These are phyloP conservation scores for Hygrophorus pudorinus DNA, from an alignment of 768 basidiomycete species.

Conservation along the genomic window DNA sequence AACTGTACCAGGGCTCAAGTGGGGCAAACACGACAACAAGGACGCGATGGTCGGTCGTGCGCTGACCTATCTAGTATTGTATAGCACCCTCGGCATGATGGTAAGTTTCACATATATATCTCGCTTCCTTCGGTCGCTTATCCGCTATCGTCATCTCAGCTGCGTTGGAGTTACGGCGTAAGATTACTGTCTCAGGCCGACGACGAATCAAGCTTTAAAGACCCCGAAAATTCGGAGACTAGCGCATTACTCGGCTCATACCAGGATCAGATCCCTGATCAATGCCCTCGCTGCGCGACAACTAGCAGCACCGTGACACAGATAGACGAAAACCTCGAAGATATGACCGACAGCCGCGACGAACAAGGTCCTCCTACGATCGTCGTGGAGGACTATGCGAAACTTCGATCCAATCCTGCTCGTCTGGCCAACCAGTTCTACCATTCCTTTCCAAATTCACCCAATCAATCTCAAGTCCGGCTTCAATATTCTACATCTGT, in stretches of 20 bases:
- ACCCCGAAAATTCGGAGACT: conserved; percentile 18
- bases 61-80: conserved; percentile 81
- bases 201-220: conserved; percentile 16
- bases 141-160: conserved; percentile 24
- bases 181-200: conserved; percentile 69
- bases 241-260: conserved; percentile 26
- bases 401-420: conserved; percentile 11
- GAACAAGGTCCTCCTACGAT: conserved; percentile 2
- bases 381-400: conserved; percentile 1
- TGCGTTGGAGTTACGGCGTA: conserved; percentile 94
- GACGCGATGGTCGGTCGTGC: conserved; percentile 90
- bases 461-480: conserved; percentile 27
- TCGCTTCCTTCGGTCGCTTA: background rate
- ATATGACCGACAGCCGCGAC: conserved; percentile 4
- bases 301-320: background rate
- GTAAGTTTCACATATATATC: conserved; percentile 33
- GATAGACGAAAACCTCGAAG: background rate
- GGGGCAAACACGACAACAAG: conserved; percentile 71
- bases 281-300: conserved; percentile 5
- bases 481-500: conserved; percentile 17
- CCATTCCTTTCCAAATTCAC: conserved; percentile 59
- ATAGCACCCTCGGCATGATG: conserved; percentile 94
- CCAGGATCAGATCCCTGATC: conserved; percentile 9
- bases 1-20: conserved; percentile 74
- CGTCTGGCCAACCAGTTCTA: conserved; percentile 36